Percentiles rank a stretch among this genome's conserved stretches.
Conservation (phyloP, 2,329 filamentous ascomycete species). For the Didymella keratinophila region DNA sequence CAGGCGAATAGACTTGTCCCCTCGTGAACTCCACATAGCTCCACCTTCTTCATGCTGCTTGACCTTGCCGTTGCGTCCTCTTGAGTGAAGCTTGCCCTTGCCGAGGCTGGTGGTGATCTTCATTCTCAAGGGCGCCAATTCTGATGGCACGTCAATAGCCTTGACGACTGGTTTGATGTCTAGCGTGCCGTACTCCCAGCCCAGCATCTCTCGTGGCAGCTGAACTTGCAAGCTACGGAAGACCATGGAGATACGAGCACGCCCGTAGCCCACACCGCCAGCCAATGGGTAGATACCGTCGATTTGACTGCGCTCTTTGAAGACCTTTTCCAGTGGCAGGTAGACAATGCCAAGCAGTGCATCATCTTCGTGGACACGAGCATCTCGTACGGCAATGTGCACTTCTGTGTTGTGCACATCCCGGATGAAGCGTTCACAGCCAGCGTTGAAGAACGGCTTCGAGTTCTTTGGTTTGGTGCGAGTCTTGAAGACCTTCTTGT, state of each 20-base stretch:
- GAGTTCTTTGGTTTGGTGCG: slow-evolving; percentile 79
- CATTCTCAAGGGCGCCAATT: slow-evolving; percentile 61
- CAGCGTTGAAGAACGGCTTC: slow-evolving; percentile 81
- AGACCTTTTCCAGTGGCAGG: slow-evolving; percentile 68
- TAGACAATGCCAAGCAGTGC: slow-evolving; percentile 74
- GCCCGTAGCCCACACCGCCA: slow-evolving; percentile 76
- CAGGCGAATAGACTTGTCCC: slow-evolving; percentile 58
- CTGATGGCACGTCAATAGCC: slow-evolving; percentile 58
- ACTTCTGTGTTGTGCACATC: slow-evolving; percentile 74
- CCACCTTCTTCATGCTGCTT: slow-evolving; percentile 45
- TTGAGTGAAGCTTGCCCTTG: slow-evolving; percentile 65
- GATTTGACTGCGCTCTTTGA: slow-evolving; percentile 69
- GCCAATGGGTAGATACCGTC: slow-evolving; percentile 71
- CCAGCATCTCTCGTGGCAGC: slow-evolving; percentile 65
- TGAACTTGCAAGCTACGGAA: slow-evolving; percentile 74
- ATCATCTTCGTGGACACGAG: slow-evolving; percentile 73
- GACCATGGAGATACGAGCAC: slow-evolving; percentile 73
- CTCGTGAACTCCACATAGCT: slow-evolving; percentile 62
- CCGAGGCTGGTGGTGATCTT: slow-evolving; percentile 68
- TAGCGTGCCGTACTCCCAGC: slow-evolving; percentile 77
- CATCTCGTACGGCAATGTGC: slow-evolving; percentile 72
- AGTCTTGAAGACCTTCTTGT: slow-evolving; percentile 73
- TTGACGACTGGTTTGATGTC: slow-evolving; percentile 66
- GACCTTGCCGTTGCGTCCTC: slow-evolving; percentile 37
- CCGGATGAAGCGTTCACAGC: slow-evolving; percentile 74